Evolutionary conservation across 2,329 filamentous ascomycete species (phyloP), one percentile per base, ranked within the genome.

Genomic region (Davidsoniella virescens): DNA sequence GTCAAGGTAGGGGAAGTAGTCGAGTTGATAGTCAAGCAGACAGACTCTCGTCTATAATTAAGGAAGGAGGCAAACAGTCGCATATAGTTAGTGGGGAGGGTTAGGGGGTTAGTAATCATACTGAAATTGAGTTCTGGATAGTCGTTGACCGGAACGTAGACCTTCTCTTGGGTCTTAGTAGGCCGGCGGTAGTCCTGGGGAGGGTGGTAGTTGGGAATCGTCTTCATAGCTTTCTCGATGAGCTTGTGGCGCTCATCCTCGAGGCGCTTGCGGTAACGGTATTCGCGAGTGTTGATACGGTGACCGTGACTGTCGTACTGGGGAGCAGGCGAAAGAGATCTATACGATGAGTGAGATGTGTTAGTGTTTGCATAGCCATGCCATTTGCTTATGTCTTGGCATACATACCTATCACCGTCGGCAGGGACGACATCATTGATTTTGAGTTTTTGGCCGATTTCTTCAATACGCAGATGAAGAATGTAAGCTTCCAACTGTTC

Each of bases 51-150:
- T 33, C 29, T 55, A 55, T 54, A 61, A 59, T 57, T 57, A 61
- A 58, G 59, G 60, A 58, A 56, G 57, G 54, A 55, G 29, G 29
- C 12, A 33, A 12, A 33, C 29, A 33, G 3, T 33, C 29, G 29
- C 39, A 41, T 55, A 50, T 42, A 44, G 52, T 53, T 50, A 53
- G 70, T 65, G 71, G 68, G 70, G 76, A 75, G 67, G 72, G 80
- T 84, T 82, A 81, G 80, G 87, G 87, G 87, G 87, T 94, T 94
- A 94, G 88, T 82, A 88, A 92, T 90, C 90, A 90, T 95, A 98
- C 92, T 98, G 87, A 98, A 98, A 83, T 98, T 98, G 82, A 98
- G 96, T 70, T 98, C 92, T 76, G 92, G 92, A 68, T 98, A 98
- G 70, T 98, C 92, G 79, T 98, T 98, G 73, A 98, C 92, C 66